These are phyloP conservation scores for Penicillium sp. DNA, from an alignment of 2,329 filamentous ascomycete species.

Conservation along the genomic window DNA sequence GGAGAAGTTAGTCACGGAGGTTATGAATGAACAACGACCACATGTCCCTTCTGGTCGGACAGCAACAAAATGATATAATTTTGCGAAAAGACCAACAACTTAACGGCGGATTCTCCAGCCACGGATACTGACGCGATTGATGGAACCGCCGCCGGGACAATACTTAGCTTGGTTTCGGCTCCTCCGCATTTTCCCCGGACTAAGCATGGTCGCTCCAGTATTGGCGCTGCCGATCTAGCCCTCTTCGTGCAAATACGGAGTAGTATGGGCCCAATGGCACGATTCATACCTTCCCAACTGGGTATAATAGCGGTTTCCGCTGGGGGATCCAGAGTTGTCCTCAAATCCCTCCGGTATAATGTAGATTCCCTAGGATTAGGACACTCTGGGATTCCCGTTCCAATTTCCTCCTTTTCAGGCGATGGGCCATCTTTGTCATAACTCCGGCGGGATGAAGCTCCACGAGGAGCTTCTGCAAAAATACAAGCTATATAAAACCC, in stretches of 20 bases:
- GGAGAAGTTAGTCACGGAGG: not conserved
- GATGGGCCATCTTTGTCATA: not conserved
- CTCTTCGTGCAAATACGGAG: not conserved
- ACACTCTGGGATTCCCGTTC: not conserved
- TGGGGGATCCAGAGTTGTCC: not conserved
- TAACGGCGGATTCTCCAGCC: not conserved
- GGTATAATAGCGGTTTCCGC: conserved; percentile 8
- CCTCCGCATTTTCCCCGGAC: conserved; percentile 15
- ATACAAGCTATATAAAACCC: conserved; percentile 9
- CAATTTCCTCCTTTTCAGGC: not conserved
- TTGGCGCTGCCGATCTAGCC: conserved; percentile 1
- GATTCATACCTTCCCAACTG: not conserved
- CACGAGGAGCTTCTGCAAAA: not conserved
- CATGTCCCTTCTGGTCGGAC: not conserved
- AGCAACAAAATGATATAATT: not conserved
- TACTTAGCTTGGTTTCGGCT: not conserved
- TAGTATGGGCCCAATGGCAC: not conserved
- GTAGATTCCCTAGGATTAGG: not conserved
- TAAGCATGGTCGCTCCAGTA: not conserved
- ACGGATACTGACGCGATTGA: conserved; percentile 11
- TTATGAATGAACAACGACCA: not conserved
- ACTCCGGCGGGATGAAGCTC: conserved; percentile 17
- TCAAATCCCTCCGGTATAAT: not conserved
- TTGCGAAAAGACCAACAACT: not conserved
- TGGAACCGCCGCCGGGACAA: conserved; percentile 16